A percentile compares a stretch with the other conserved stretches of the same genome.
Conservation (phyloP, 495 filamentous ascomycete species). For the Trichodelitschia bisporula region DNA sequence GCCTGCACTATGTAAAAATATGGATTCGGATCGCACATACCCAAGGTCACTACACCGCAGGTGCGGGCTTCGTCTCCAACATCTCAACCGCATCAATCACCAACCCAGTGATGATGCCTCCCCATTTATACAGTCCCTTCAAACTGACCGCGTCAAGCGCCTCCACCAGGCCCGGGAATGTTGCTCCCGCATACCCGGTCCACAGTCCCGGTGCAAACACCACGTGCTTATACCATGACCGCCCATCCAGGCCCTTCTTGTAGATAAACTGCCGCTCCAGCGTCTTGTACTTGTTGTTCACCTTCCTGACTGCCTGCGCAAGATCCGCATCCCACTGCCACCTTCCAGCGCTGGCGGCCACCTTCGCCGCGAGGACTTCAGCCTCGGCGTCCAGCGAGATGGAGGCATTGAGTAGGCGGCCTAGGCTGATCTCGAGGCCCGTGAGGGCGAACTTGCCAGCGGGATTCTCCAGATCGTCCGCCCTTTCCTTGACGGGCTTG, state of each 20-base stretch:
- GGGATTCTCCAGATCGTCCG: constrained; percentile 8
- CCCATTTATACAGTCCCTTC: constrained; percentile 13
- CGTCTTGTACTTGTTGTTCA: constrained; percentile 37
- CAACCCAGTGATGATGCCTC: constrained; percentile 10
- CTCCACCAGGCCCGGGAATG: constrained; percentile 37
- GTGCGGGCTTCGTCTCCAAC: no score
- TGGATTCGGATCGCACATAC: no score
- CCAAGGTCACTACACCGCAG: no score
- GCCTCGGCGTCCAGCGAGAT: constrained; percentile 27
- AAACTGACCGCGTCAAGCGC: constrained; percentile 28
- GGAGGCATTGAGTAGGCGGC: constrained; percentile 21
- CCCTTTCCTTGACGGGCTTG: constrained; percentile 25
- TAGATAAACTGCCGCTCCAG: constrained; percentile 38
- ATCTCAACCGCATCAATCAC: constrained; percentile 10
- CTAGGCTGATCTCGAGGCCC: constrained; percentile 15
- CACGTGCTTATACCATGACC: constrained; percentile 43
- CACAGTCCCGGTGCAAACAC: constrained; percentile 55
- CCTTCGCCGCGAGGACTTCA: constrained; percentile 24
- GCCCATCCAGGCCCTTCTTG: constrained; percentile 27
- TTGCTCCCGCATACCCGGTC: constrained; percentile 69
- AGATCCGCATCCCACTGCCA: no score
- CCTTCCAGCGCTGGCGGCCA: no score
- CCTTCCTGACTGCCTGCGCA: no score
- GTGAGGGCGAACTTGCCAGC: background rate
- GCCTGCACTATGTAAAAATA: no score